Evolutionary conservation across 768 basidiomycete genomes (phyloP), one percentile per base, ranked within the genome.

Genomic region (Cubamyces sp.): DNA sequence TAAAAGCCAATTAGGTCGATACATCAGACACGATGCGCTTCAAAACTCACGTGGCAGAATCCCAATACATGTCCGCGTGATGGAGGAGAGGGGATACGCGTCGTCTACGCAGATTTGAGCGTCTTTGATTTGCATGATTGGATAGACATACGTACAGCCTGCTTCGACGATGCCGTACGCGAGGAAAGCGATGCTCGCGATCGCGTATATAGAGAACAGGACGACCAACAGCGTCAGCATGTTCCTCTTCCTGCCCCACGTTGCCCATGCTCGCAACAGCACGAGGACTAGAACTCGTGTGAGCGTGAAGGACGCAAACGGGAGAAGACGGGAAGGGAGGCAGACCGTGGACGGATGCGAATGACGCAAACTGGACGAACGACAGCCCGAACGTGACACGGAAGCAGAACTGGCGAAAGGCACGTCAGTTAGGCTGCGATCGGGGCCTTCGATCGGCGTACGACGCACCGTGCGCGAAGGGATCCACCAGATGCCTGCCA

Each of bases 201-300:
- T 23, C 14, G 54, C 57, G 28, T 62, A 66, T 4, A 43, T n/a
- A 7, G 25, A 12, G 41, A 66, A 66, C n/a, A 66, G 25, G 14
- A n/a, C 11, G 3, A 28, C 48, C 1, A 66, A 57, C 8, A 63
- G 3, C 2, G 41, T 37, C 18, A 66, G 54, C 41, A 66, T 60
- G 28, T 23, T 49, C 30, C n/a, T 34, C 41, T 45, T 52, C 26
- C 65, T 42, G 19, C 53, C 61, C 61, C 65, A 66, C 1, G 58
- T 60, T 25, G 65, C 65, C 65, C 65, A 66, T 14, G 59, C 65
- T 6, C 65, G 60, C 5, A 66, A 28, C 18, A 66, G 48, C 30
- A 66, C 57, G 16, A 66, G 55, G 3, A 66, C 65, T 66, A 25
- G 16, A 1, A 1, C n/a, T 42, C 19, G 30, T 39, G 25, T 45